Percentiles rank a stretch among this genome's conserved stretches.
Evolutionary conservation across 1,284 basidiomycete species (phyloP).

Genomic region (Sanghuangporus weigelae): DNA sequence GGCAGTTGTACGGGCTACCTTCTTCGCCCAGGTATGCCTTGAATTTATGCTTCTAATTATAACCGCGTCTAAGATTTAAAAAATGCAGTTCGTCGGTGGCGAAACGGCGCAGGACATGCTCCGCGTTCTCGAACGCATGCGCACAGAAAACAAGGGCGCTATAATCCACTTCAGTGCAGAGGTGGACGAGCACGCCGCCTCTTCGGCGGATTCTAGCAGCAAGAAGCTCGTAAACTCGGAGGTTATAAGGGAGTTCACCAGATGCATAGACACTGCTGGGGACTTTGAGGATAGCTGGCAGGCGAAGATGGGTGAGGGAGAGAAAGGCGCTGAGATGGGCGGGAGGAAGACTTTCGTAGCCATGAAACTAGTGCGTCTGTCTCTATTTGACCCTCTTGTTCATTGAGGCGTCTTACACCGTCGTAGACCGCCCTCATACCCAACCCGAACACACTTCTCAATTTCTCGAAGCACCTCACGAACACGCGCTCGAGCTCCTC

Average conservation of each 20-base stretch:
- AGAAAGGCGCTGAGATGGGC: background rate
- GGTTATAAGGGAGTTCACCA: slow-evolving; percentile 66
- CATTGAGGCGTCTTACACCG: background rate
- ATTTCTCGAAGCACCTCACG: slow-evolving; percentile 50
- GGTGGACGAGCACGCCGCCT: slow-evolving; percentile 51
- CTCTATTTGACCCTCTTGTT: slow-evolving; percentile 48
- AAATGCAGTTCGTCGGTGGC: slow-evolving; percentile 75
- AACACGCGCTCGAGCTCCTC: slow-evolving; percentile 28
- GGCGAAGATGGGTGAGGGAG: background rate
- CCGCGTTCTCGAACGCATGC: slow-evolving; percentile 58
- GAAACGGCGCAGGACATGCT: slow-evolving; percentile 72
- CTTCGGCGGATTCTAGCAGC: background rate
- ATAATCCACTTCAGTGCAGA: slow-evolving; percentile 85
- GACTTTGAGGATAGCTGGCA: slow-evolving; percentile 63
- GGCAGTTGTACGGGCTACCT: slow-evolving; percentile 71
- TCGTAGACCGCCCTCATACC: slow-evolving; percentile 57
- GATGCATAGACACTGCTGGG: slow-evolving; percentile 70
- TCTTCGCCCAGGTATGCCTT: slow-evolving; percentile 70
- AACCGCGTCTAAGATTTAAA: background rate
- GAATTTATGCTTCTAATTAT: background rate
- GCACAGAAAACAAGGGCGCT: slow-evolving; percentile 67
- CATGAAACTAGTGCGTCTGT: slow-evolving; percentile 61
- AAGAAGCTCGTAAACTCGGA: slow-evolving; percentile 45
- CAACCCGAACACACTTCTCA: slow-evolving; percentile 47
- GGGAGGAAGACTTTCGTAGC: slow-evolving; percentile 77